These are phyloP conservation scores for Acorus gramineus DNA, from an alignment of 106 monocot species.

Conservation along the genomic window DNA sequence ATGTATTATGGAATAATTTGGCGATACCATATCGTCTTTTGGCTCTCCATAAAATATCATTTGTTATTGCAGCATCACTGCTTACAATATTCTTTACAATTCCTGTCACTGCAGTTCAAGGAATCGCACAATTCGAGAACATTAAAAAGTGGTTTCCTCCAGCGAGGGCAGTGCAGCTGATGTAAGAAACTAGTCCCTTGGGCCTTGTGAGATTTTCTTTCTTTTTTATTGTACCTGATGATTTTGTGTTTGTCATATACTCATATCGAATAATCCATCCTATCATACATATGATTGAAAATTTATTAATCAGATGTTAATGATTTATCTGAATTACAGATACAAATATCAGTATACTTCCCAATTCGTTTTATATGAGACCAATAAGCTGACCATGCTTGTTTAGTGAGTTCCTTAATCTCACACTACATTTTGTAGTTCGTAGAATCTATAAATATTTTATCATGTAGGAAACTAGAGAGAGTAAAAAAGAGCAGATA, in stretches of 20 bases:
- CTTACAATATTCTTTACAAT: conserved; percentile 58
- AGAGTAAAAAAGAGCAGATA: no score
- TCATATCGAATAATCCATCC: no score
- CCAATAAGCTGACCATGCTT: no score
- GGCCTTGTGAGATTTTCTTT: neutral
- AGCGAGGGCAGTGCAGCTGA: conserved; percentile 50
- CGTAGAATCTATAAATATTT: no score
- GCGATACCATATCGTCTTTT: conserved; percentile 40
- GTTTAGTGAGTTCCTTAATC: no score
- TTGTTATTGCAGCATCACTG: conserved; percentile 39
- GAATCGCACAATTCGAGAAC: conserved; percentile 65
- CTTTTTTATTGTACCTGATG: neutral
- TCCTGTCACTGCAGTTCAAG: conserved; percentile 75
- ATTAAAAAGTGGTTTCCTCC: conserved; percentile 76
- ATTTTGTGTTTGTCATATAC: neutral
- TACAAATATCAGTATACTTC: no score
- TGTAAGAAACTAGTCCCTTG: conserved; percentile 25
- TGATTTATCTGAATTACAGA: no score
- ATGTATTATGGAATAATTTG: conserved; percentile 61
- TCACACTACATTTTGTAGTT: no score
- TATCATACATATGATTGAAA: no score
- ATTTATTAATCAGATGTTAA: no score
- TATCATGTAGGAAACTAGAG: no score
- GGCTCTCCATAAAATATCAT: conserved; percentile 32
- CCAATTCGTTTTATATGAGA: no score